Evolutionary conservation across 148 eudicot genomes (phyloP).

Genomic region (Fallopia convolvulus): DNA sequence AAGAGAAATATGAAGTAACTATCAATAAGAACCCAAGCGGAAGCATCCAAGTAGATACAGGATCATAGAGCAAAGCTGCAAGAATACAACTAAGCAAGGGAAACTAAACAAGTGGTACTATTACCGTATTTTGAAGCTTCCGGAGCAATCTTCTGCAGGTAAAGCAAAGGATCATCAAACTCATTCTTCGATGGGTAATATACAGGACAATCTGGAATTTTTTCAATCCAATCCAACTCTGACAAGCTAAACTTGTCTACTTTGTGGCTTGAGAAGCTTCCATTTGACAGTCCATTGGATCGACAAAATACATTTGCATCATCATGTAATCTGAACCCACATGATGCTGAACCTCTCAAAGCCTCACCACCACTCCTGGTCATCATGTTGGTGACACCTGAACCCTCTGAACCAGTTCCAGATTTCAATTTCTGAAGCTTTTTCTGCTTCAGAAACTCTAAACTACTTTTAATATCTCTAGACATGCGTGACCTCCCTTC

Average conservation of each 20-base stretch:
- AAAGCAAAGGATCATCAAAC: slow-evolving; percentile 84
- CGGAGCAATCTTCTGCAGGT: slow-evolving; percentile 83
- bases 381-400: slow-evolving; percentile 32
- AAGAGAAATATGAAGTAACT: background rate
- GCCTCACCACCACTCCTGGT: slow-evolving; percentile 72
- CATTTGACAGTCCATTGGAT: slow-evolving; percentile 26
- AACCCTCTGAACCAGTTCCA: slow-evolving; percentile 25
- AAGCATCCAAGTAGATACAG: background rate
- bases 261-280: slow-evolving; percentile 36
- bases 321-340: slow-evolving; percentile 30
- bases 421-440: slow-evolving; percentile 68
- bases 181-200: slow-evolving; percentile 73
- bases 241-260: slow-evolving; percentile 49
- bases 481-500: slow-evolving; percentile 76
- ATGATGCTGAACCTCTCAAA: slow-evolving; percentile 61
- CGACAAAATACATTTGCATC: slow-evolving; percentile 24
- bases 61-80: background rate
- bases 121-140: slow-evolving; percentile 91
- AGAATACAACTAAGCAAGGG: background rate
- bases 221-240: slow-evolving; percentile 65
- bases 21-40: background rate
- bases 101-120: background rate
- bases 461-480: slow-evolving; percentile 55
- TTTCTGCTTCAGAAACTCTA: slow-evolving; percentile 77
- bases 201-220: slow-evolving; percentile 77